A percentile compares a stretch with the other conserved stretches of the same genome.
These are phyloP conservation scores for Taphrina flavorubra DNA, from an alignment of 1,139 yeast species.

Conservation along the genomic window DNA sequence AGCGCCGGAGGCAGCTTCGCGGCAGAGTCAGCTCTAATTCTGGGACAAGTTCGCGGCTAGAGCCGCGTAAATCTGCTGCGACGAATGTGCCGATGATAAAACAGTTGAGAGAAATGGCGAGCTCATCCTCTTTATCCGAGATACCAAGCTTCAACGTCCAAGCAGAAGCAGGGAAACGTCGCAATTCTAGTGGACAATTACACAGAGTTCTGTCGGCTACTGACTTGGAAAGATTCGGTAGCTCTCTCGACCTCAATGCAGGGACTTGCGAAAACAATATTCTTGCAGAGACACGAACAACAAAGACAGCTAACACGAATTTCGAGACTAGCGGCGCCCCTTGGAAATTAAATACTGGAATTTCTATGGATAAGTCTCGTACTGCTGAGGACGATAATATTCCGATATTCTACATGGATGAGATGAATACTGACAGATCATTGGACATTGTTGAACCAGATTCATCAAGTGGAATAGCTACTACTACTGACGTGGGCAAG, in stretches of 20 bases:
- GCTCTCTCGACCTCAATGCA: constrained; percentile 22
- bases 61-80: not conserved
- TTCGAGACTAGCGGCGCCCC: not conserved
- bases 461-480: not conserved
- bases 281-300: not conserved
- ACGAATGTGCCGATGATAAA: not conserved
- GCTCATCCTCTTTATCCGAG: constrained; percentile 23
- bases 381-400: constrained; percentile 13
- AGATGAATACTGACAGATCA: not conserved
- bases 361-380: not conserved
- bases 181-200: constrained; percentile 35
- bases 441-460: not conserved
- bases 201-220: constrained; percentile 6
- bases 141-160: not conserved
- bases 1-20: constrained; percentile 21
- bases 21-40: not conserved
- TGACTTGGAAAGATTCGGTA: constrained; percentile 9
- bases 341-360: too few species aligned
- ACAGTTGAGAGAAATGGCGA: constrained; percentile 22
- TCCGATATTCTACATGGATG: constrained; percentile 30
- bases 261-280: not conserved
- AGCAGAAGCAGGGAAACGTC: not conserved
- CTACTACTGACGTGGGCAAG: not conserved
- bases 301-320: too few species aligned
- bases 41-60: not conserved